Conservation (phyloP, 108 stramenopile genomes). For the Chaetoceros muelleri region DNA sequence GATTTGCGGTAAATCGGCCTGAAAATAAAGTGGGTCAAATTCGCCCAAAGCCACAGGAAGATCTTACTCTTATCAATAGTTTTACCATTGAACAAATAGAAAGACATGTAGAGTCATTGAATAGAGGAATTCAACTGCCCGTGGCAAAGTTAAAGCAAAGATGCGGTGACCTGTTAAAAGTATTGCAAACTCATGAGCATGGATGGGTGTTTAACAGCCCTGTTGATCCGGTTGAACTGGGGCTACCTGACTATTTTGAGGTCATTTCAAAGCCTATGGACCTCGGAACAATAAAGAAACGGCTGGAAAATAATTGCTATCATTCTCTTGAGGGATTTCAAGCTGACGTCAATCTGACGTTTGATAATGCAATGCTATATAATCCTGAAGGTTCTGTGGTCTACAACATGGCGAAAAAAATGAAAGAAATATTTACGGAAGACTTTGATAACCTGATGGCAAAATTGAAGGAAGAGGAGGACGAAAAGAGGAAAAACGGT, state of each 20-base stretch:
- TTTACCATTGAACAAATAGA: constrained; percentile 90
- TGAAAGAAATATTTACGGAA: constrained; percentile 65
- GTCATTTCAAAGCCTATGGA: constrained; percentile 96
- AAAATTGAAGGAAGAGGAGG: constrained; percentile 78
- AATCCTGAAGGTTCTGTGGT: constrained; percentile 77
- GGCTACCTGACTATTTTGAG: constrained; percentile 93
- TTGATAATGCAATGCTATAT: constrained; percentile 97
- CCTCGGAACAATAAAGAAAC: constrained; percentile 90
- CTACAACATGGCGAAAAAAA: constrained; percentile 79
- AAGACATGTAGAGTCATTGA: constrained; percentile 84
- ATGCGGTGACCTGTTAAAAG: constrained; percentile 74
- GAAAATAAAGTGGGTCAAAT: constrained; percentile 51
- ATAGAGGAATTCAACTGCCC: constrained; percentile 71
- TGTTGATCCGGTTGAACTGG: constrained; percentile 92
- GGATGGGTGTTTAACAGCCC: constrained; percentile 85
- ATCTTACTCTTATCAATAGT: constrained; percentile 90
- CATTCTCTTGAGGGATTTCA: constrained; percentile 77
- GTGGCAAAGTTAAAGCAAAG: constrained; percentile 66
- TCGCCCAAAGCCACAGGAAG: constrained; percentile 87
- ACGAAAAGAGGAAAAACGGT: constrained; percentile 80
- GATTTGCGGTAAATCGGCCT: constrained; percentile 63
- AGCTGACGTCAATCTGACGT: constrained; percentile 79
- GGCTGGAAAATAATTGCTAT: constrained; percentile 86
- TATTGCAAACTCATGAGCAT: constrained; percentile 83
- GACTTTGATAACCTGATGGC: constrained; percentile 62